These are phyloP conservation scores for Entomortierella beljakovae DNA, from an alignment of 192 early-diverging fungal species.

Conservation along the genomic window DNA sequence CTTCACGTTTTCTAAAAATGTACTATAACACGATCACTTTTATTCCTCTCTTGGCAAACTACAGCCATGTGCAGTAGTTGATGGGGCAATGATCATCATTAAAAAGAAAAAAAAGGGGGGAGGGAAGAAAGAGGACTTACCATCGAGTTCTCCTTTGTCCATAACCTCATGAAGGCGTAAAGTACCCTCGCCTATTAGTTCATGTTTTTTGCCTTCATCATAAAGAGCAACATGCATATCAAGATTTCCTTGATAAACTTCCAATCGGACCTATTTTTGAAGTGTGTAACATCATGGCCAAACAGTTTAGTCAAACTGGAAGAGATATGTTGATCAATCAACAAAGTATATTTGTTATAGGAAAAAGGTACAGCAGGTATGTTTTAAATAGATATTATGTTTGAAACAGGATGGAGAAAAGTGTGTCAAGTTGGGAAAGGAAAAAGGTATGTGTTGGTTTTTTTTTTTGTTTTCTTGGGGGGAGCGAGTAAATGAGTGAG, in stretches of 20 bases:
- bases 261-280: constrained; percentile 48
- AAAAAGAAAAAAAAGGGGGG: neutral
- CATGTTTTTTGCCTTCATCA: constrained; percentile 47
- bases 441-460: too few species aligned
- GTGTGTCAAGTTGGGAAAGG: too few species aligned
- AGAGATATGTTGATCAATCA: neutral
- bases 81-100: too few species aligned
- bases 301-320: too few species aligned
- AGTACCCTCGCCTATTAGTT: constrained; percentile 41
- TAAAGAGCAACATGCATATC: constrained; percentile 29
- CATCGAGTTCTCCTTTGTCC: constrained; percentile 52
- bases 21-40: too few species aligned
- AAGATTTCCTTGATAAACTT: constrained; percentile 39
- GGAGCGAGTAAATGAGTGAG: neutral
- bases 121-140: constrained; percentile 7
- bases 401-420: too few species aligned
- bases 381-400: too few species aligned
- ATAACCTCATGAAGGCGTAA: constrained; percentile 46
- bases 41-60: neutral
- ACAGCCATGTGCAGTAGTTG: neutral
- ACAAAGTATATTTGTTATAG: neutral
- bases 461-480: too few species aligned
- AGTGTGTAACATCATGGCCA: too few species aligned
- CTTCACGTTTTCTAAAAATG: too few species aligned
- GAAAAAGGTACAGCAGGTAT: neutral